phyloP scores from a whole-genome alignment of 495 filamentous ascomycete species.

The Talaromyces ruber region DNA sequence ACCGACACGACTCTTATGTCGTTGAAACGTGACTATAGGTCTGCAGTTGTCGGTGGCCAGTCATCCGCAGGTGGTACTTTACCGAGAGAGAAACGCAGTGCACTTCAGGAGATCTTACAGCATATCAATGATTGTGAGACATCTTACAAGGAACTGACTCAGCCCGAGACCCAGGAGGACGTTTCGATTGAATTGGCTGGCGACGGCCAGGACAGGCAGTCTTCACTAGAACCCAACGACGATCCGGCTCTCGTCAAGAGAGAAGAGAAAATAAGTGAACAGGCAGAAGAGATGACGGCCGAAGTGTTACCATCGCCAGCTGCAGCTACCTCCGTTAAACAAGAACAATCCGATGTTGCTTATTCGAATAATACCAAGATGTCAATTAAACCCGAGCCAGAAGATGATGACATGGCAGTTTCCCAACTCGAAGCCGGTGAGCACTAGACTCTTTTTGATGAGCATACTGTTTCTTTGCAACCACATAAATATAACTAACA shows the following conservation, averaged over 20 bases:
- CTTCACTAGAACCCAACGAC: background rate
- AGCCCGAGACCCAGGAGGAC: background rate
- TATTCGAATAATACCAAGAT: background rate
- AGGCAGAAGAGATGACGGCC: background rate
- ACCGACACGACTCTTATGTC: background rate
- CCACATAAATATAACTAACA: background rate
- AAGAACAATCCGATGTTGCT: background rate
- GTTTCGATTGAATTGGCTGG: conserved; percentile 7
- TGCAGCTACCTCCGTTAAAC: background rate
- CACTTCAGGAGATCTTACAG: background rate
- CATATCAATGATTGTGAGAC: background rate
- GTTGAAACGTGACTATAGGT: conserved; percentile 4
- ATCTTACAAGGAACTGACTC: background rate
- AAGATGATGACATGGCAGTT: background rate
- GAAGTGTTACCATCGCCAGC: background rate
- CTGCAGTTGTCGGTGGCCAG: background rate
- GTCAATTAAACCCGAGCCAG: background rate
- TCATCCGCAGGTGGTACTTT: background rate
- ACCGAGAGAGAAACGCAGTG: background rate
- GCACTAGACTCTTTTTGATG: background rate
- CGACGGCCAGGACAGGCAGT: background rate
- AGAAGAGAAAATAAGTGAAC: background rate
- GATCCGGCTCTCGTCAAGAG: background rate
- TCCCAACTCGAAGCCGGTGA: background rate
- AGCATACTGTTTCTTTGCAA: background rate